Base-by-base conservation (phyloP, 371 early-diverging fungal genomes). In the Quaeritorhiza haematococci region DNA sequence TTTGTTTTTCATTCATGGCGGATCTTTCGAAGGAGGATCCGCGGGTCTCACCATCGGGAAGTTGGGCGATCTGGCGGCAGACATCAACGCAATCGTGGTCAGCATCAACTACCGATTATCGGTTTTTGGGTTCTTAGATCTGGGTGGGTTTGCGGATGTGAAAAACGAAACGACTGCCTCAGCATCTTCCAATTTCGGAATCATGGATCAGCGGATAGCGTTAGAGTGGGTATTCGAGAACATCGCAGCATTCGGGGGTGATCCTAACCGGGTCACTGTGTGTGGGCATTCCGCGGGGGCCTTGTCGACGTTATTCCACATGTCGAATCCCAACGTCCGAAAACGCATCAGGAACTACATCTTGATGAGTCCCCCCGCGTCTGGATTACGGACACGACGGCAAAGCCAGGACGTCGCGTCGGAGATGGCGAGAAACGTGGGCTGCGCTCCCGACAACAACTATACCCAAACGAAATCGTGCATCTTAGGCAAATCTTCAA, bases 281-380 rank as follows among this genome's bases (percentile, higher is more conserved):
- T 69, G 69, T 53, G 81, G 81, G 1, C 71, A 76, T 47, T 75
- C 76, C 23, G 77, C 80, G 21, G 80, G 80, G 28, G 77, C 75
- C 21, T 59, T 65, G 49, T 74, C 76, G 3, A 50, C 49, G 13
- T 15, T 66, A 2, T 5, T 66, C 4, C 65, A 65, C 23, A 13
- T 46, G 32, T 23, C 53, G 28, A 44, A 60, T 33, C 41, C 52
- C 23, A 10, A 38, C 13, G 46, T 47, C 3, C 28, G 46, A 8
- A 2, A n/a, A 10, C 26, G 32, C 17, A 17, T 58, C 21, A 33
- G 15, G 17, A 60, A 51, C 13, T 24, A 48, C 17, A 34, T 66
- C 7, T 42, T 66, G 3, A 66, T 66, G 66, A 48, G 49, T 38
- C 62, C 62, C 1, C 66, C 66, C 15, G 58, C 56, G 1, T n/a